These are phyloP conservation scores for Eustoma russellianum DNA, from an alignment of 257 asterid species.

Conservation along the genomic window DNA sequence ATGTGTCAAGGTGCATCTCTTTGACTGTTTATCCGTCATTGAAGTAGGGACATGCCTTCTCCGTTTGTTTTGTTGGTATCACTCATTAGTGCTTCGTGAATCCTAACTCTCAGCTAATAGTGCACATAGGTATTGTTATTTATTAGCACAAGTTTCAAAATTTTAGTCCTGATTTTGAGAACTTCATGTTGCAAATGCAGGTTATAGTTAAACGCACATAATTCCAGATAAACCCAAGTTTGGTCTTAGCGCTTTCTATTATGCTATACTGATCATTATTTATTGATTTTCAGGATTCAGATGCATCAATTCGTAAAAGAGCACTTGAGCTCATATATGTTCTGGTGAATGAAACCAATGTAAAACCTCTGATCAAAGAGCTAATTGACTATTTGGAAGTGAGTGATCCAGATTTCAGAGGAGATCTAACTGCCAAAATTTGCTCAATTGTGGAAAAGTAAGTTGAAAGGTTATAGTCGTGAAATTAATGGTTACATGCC, in stretches of 20 bases:
- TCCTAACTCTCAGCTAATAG: neutral
- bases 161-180: too few species aligned
- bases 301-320: constrained; percentile 97
- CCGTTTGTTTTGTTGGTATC: constrained; percentile 1
- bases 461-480: constrained; percentile 24
- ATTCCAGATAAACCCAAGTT: too few species aligned
- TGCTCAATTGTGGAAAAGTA: constrained; percentile 97
- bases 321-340: constrained; percentile 95
- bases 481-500: neutral
- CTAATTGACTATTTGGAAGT: constrained; percentile 82
- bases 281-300: constrained; percentile 67
- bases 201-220: too few species aligned
- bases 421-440: constrained; percentile 85
- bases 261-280: neutral
- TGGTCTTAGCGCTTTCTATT: neutral
- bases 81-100: neutral
- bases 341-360: constrained; percentile 83
- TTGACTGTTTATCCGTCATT: neutral
- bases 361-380: constrained; percentile 78
- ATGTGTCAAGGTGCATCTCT: constrained; percentile 74
- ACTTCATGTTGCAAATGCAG: too few species aligned
- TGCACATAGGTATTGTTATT: neutral
- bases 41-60: neutral
- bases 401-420: constrained; percentile 87
- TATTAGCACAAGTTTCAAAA: too few species aligned